Percentiles rank a stretch among this genome's conserved stretches.
Evolutionary conservation across 2,329 filamentous ascomycete species (phyloP).

Genomic region (Tolypocladium amazonense): DNA sequence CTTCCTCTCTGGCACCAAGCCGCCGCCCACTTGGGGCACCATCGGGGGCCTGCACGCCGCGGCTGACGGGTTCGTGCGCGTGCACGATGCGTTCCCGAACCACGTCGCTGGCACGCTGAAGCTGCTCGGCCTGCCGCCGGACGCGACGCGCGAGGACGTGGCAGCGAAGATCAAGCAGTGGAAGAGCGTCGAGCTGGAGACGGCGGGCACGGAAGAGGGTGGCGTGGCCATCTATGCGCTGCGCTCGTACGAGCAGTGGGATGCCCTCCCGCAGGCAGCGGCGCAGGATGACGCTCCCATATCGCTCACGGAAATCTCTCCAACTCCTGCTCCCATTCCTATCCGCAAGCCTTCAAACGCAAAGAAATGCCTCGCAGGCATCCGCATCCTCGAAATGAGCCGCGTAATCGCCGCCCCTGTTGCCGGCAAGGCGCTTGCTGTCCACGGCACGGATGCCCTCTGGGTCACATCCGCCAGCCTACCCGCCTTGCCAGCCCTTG

Average conservation of each 20-base stretch:
- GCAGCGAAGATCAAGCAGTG: neutral
- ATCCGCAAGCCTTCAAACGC: neutral
- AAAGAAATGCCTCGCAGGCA: neutral
- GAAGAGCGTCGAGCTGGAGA: neutral
- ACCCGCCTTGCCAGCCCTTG: neutral
- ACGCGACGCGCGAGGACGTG: neutral
- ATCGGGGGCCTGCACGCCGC: neutral
- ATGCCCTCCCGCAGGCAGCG: neutral
- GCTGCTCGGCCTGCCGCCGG: neutral
- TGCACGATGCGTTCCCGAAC: neutral
- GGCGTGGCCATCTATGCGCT: neutral
- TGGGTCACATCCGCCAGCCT: neutral
- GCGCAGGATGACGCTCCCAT: neutral
- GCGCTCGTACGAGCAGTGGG: neutral
- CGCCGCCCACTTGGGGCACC: neutral
- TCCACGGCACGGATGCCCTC: neutral
- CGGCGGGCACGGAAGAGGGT: neutral
- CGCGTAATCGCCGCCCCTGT: neutral
- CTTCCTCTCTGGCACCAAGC: neutral
- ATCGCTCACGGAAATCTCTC: neutral
- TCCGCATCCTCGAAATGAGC: neutral
- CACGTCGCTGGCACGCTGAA: neutral
- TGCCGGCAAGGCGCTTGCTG: neutral
- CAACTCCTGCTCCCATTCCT: neutral
- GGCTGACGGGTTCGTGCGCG: neutral